Evolutionary conservation across 192 early-diverging fungal genomes (phyloP), one percentile per base, ranked within the genome.

Genomic region (Coemansia sp.): DNA sequence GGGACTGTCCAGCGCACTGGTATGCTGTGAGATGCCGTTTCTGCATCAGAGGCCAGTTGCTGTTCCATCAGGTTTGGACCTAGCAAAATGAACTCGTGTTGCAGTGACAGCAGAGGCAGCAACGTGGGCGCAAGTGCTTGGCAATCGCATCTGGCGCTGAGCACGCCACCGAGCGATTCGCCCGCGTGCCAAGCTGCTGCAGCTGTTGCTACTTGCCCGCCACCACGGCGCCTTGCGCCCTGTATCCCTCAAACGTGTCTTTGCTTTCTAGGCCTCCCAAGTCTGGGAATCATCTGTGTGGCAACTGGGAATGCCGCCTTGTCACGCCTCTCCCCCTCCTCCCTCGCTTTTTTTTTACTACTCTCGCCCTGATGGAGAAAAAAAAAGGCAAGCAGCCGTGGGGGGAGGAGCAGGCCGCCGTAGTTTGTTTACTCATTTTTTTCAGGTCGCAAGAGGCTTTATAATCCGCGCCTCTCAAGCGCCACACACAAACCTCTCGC

Each of bases 281-380:
- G 57, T 31, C 29, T 57, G 55, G 2, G 31, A 29, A 31, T 16
- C 33, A 60, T 9, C 31, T 18, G 31, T 11, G 31, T 60, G 31
- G 31, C 57, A 60, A 34, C 57, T 31, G 53, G 24, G 53, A 55
- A 16, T 60, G 57, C 57, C 31, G 31, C 29, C 29, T 60, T 60
- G 57, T 60, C 57, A 60, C 57, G 57, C 57, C 57, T 31, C 57
- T 60, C 57, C 16, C 57, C 6, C 31, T 24, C 55, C 24, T 49
- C 47, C 47, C 47, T 50, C 24, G 1, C 24, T 36, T 27, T 27
- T 24, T 24, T 27, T 27, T 15, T 60, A 60, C 57, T 60, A 60
- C 31, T 33, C 57, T 36, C 57, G 57, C 57, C 57, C 57, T 60
- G 57, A 33, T 34, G 57, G 57, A 60, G 57, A 55, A 31, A 55